Evolutionary conservation across 164 flowering plant genomes (phyloP).

Genomic region (Chimonanthus salicifolius): DNA sequence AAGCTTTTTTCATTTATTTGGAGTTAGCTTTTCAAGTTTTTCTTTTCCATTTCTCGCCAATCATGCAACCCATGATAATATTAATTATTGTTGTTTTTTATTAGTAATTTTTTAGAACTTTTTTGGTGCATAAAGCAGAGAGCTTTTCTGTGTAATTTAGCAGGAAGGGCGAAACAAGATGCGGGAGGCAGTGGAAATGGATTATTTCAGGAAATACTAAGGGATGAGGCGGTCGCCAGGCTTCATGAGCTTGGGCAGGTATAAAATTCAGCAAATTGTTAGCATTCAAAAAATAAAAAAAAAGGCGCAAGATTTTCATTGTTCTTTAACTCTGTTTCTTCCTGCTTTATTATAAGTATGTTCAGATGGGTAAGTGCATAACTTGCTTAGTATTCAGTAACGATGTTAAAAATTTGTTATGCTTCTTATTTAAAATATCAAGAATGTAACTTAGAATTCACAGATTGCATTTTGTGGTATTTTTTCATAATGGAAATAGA

Average conservation of each 20-base stretch:
- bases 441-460: background rate
- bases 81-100: too few relatives aligned
- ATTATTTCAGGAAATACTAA: constrained; percentile 49
- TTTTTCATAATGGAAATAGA: too few relatives aligned
- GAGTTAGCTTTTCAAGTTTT: too few relatives aligned
- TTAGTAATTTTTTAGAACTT: background rate
- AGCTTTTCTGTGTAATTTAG: background rate
- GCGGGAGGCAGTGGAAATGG: constrained; percentile 14
- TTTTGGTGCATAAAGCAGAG: background rate
- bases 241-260: constrained; percentile 81
- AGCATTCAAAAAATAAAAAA: too few relatives aligned
- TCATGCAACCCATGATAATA: too few relatives aligned
- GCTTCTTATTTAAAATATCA: background rate
- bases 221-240: constrained; percentile 76
- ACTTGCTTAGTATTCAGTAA: too few relatives aligned
- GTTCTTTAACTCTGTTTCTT: too few relatives aligned
- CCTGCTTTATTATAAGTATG: background rate
- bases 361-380: background rate
- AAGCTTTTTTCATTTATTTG: too few relatives aligned
- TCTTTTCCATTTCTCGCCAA: too few relatives aligned
- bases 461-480: background rate
- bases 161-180: constrained; percentile 21
- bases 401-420: background rate
- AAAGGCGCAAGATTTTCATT: too few relatives aligned
- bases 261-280: background rate